phyloP scores from a whole-genome alignment of 306 rosid species.

The Cucumis cinereus region DNA sequence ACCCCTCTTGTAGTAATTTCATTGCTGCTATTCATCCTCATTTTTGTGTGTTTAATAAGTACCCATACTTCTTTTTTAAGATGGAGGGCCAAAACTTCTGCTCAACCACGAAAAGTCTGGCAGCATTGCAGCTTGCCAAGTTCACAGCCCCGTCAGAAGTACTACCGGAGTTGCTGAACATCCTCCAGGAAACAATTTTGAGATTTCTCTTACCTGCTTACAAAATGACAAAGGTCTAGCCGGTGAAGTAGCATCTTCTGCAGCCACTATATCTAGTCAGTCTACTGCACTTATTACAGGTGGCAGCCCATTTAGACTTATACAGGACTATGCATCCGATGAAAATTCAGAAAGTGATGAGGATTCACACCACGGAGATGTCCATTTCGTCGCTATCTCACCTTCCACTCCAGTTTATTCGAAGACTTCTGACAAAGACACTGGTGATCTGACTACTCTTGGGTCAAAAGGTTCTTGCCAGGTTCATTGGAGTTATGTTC shows the following conservation, averaged over 20 bases:
- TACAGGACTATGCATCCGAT: conserved; percentile 85
- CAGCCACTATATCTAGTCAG: conserved; percentile 14
- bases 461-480: conserved; percentile 18
- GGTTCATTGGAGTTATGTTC: conserved; percentile 17
- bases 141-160: conserved; percentile 3
- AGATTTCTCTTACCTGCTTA: neutral
- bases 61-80: conserved; percentile 6
- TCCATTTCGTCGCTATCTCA: conserved; percentile 12
- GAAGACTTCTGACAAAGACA: conserved; percentile 17
- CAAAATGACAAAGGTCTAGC: neutral
- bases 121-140: conserved; percentile 18
- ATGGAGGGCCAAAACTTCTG: conserved; percentile 26
- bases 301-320: conserved; percentile 61
- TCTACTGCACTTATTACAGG: conserved; percentile 22
- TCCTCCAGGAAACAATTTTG: conserved; percentile 12
- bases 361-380: conserved; percentile 20
- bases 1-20: neutral
- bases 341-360: conserved; percentile 49
- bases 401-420: conserved; percentile 24
- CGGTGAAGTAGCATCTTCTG: conserved; percentile 18
- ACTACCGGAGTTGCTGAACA: neutral
- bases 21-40: neutral
- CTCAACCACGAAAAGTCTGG: conserved; percentile 17
- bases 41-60: neutral
- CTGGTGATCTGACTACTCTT: conserved; percentile 16